Conservation (phyloP, 2,329 filamentous ascomycete genomes). For the Aspergillus brunneoviolaceus region DNA sequence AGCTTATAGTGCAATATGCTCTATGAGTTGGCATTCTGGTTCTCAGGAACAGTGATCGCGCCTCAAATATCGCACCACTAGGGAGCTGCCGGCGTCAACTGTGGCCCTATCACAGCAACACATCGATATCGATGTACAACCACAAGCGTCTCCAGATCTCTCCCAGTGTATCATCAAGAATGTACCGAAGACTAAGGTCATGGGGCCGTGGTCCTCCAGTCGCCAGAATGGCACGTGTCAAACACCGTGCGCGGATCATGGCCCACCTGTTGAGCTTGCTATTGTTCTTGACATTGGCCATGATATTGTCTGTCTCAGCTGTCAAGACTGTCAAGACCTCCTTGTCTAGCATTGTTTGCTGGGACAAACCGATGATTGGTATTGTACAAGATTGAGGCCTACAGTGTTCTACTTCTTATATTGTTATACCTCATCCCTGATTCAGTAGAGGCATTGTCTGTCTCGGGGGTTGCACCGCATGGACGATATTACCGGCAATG, state of each 20-base stretch:
- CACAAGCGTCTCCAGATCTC: background rate
- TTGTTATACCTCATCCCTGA: slow-evolving; percentile 10
- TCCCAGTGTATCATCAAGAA: background rate
- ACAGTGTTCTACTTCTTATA: slow-evolving; percentile 2
- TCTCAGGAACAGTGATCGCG: background rate
- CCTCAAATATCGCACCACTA: background rate
- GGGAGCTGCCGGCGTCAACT: background rate
- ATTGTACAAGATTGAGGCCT: slow-evolving; percentile 11
- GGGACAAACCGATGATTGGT: slow-evolving; percentile 1
- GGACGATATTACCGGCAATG: slow-evolving; percentile 11
- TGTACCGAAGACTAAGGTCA: background rate
- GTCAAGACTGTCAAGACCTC: background rate
- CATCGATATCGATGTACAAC: background rate
- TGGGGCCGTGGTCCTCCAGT: background rate
- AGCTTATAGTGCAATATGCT: no score
- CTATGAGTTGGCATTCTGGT: background rate
- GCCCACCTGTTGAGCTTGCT: slow-evolving; percentile 3
- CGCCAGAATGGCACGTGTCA: background rate
- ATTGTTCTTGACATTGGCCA: slow-evolving; percentile 1
- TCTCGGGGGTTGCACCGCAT: slow-evolving; percentile 25
- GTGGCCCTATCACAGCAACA: background rate
- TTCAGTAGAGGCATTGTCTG: slow-evolving; percentile 27
- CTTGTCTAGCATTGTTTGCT: background rate
- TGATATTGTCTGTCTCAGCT: slow-evolving; percentile 15
- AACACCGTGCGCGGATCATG: background rate